phyloP scores from a whole-genome alignment of 2,329 filamentous ascomycete species.

The Fusarium sp. region DNA sequence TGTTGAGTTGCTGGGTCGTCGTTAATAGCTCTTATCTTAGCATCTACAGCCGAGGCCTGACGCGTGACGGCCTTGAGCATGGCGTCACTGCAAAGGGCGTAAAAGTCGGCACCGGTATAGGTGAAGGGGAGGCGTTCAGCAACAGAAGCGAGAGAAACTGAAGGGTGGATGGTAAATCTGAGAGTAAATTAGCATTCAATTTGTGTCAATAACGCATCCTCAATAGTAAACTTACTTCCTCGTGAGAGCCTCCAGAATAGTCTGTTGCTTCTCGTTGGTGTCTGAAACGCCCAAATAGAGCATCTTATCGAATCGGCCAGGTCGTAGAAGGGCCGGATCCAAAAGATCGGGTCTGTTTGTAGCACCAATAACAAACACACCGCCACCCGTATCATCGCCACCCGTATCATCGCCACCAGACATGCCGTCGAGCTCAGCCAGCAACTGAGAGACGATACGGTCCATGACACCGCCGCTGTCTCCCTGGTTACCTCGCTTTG shows the following conservation, averaged over 20 bases:
- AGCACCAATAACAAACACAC: constrained; percentile 96
- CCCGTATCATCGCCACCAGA: constrained; percentile 89
- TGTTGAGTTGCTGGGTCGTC: constrained; percentile 54
- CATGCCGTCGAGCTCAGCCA: constrained; percentile 98
- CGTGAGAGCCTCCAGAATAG: constrained; percentile 93
- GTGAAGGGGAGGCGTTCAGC: constrained; percentile 89
- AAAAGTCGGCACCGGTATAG: constrained; percentile 97
- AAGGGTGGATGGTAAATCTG: constrained; percentile 88
- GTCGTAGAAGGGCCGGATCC: constrained; percentile 89
- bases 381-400: constrained; percentile 86
- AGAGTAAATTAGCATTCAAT: constrained; percentile 24
- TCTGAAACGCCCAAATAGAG: constrained; percentile 96
- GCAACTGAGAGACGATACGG: constrained; percentile 92
- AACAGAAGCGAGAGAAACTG: constrained; percentile 81
- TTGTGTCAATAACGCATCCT: not conserved
- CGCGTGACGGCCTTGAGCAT: constrained; percentile 99
- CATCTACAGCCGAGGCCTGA: constrained; percentile 86
- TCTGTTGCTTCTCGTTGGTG: constrained; percentile 96
- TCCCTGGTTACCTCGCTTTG: constrained; percentile 96
- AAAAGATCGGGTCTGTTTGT: constrained; percentile 95
- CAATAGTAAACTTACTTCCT: constrained; percentile 78
- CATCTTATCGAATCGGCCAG: constrained; percentile 98
- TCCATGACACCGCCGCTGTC: constrained; percentile 99
- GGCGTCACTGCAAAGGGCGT: constrained; percentile 95
- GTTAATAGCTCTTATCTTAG: constrained; percentile 83